Conservation (phyloP, 768 basidiomycete species). For the Boletus reticulatus region DNA sequence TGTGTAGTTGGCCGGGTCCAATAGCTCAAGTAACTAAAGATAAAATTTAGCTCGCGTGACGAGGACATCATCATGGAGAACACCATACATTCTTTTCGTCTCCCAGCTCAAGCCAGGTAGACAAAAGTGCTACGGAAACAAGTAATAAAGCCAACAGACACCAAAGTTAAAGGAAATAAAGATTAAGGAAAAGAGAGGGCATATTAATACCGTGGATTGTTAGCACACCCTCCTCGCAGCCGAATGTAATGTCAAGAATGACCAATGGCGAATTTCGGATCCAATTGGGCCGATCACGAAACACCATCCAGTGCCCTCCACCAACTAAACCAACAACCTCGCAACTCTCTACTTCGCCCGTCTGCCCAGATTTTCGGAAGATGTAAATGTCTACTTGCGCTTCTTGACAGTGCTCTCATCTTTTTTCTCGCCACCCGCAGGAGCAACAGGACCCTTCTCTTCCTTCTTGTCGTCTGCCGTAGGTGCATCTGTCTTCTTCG, state of each 20-base stretch:
- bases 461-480: conserved; percentile 66
- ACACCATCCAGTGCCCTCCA: conserved; percentile 11
- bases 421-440: conserved; percentile 74
- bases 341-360: not conserved
- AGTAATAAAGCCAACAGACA: conserved; percentile 6
- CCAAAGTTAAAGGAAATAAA: not conserved
- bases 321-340: conserved; percentile 8
- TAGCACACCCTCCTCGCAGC: conserved; percentile 9
- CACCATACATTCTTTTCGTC: conserved; percentile 27
- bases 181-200: conserved; percentile 2
- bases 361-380: conserved; percentile 10
- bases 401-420: conserved; percentile 70
- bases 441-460: conserved; percentile 63
- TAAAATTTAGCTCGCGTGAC: conserved; percentile 1
- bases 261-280: not conserved
- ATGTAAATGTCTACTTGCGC: conserved; percentile 49
- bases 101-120: not conserved
- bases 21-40: not conserved
- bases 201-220: conserved; percentile 1
- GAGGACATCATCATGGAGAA: conserved; percentile 3
- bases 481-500: conserved; percentile 75
- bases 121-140: conserved; percentile 21
- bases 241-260: conserved; percentile 8
- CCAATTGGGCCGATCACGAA: not conserved
- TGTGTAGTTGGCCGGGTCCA: not conserved